Conservation (phyloP, 768 basidiomycete genomes). For the Rhodosporidiobolus sp. region DNA sequence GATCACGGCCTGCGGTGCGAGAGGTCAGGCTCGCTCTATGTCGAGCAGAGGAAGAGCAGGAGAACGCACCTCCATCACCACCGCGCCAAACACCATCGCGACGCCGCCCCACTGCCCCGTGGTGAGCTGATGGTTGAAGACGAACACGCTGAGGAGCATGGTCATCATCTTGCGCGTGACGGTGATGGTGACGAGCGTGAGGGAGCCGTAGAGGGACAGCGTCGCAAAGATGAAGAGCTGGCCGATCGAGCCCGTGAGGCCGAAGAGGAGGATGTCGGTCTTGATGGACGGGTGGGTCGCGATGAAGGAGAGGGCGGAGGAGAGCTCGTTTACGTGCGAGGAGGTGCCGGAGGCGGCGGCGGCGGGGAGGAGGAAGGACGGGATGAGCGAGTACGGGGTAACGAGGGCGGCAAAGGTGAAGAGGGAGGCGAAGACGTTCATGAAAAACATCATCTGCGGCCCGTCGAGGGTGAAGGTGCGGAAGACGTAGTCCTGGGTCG, state of each 20-base stretch:
- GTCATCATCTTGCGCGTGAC: slow-evolving; percentile 95
- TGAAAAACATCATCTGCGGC: slow-evolving; percentile 99
- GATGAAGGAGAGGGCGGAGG: slow-evolving; percentile 69
- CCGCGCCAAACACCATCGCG: slow-evolving; percentile 82
- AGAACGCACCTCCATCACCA: slow-evolving; percentile 27
- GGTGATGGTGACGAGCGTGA: slow-evolving; percentile 83
- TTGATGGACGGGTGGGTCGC: slow-evolving; percentile 70
- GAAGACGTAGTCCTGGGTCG: slow-evolving; percentile 96
- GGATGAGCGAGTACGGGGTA: slow-evolving; percentile 49
- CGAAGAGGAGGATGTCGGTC: slow-evolving; percentile 73
- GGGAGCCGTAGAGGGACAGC: slow-evolving; percentile 72
- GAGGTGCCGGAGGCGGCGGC: slow-evolving; percentile 37
- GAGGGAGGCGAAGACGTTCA: slow-evolving; percentile 79
- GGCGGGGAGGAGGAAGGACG: slow-evolving; percentile 74
- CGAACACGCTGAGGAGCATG: slow-evolving; percentile 88
- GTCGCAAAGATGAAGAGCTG: slow-evolving; percentile 93
- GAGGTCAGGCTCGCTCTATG: no score
- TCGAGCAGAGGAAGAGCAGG: not conserved
- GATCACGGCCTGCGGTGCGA: slow-evolving; percentile 14
- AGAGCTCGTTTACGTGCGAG: slow-evolving; percentile 62
- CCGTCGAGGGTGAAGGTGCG: slow-evolving; percentile 68
- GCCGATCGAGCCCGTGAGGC: slow-evolving; percentile 84
- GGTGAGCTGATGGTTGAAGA: slow-evolving; percentile 83
- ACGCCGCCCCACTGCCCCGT: slow-evolving; percentile 90
- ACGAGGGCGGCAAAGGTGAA: slow-evolving; percentile 66